These are phyloP conservation scores for Nakazawaea anatomiae DNA, from an alignment of 805 yeast genomes.

Conservation along the genomic window DNA sequence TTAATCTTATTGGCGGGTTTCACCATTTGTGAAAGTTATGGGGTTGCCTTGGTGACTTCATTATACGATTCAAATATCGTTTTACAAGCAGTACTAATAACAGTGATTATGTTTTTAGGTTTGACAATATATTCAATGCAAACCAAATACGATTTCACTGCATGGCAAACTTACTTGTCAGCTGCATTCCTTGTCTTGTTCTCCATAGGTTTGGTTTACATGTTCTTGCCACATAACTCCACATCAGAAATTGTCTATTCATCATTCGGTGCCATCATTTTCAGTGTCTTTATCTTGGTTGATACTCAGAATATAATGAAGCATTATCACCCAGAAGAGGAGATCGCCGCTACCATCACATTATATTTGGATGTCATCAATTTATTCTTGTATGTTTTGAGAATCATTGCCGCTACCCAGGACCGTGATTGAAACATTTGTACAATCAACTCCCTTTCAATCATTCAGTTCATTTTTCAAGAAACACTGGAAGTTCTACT, in stretches of 20 bases:
- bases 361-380: slow-evolving; percentile 80
- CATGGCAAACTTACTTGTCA: slow-evolving; percentile 54
- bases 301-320: slow-evolving; percentile 81
- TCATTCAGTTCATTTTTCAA: no score
- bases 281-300: slow-evolving; percentile 64
- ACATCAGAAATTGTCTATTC: slow-evolving; percentile 63
- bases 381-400: slow-evolving; percentile 68
- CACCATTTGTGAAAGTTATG: slow-evolving; percentile 70
- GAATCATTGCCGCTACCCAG: slow-evolving; percentile 42
- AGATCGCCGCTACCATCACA: slow-evolving; percentile 71
- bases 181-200: slow-evolving; percentile 61
- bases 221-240: slow-evolving; percentile 59
- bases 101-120: slow-evolving; percentile 68
- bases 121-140: slow-evolving; percentile 74
- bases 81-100: slow-evolving; percentile 64
- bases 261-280: slow-evolving; percentile 67
- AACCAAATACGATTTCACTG: slow-evolving; percentile 66
- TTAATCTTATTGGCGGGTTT: slow-evolving; percentile 55
- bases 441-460: background rate
- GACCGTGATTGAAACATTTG: slow-evolving; percentile 10
- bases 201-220: slow-evolving; percentile 63
- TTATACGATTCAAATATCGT: slow-evolving; percentile 58
- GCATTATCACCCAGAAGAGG: slow-evolving; percentile 75
- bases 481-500: no score
- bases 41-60: slow-evolving; percentile 62